Conservation (phyloP, 2,329 filamentous ascomycete genomes). For the Trichoderma endophyticum region DNA sequence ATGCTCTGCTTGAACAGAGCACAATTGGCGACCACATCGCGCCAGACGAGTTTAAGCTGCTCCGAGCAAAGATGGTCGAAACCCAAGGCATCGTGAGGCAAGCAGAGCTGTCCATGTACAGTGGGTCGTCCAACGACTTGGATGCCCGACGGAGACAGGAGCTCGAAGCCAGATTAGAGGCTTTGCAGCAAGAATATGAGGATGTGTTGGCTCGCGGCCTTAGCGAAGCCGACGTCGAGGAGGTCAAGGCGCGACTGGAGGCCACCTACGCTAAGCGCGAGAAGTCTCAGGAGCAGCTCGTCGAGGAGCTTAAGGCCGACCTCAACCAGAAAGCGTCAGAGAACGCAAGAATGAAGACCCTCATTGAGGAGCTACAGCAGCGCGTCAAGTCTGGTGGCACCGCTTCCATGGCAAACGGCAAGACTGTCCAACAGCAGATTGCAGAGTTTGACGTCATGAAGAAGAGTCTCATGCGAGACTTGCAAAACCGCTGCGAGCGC, state of each 20-base stretch:
- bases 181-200: constrained; percentile 80
- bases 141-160: constrained; percentile 68
- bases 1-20: constrained; percentile 73
- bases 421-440: constrained; percentile 95
- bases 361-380: constrained; percentile 76
- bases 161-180: constrained; percentile 70
- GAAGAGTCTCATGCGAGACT: constrained; percentile 97
- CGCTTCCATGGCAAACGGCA: constrained; percentile 69
- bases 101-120: constrained; percentile 81
- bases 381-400: constrained; percentile 61
- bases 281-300: constrained; percentile 67
- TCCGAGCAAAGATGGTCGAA: constrained; percentile 77
- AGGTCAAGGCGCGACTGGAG: constrained; percentile 76
- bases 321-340: constrained; percentile 76
- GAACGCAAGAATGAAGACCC: constrained; percentile 73
- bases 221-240: constrained; percentile 72
- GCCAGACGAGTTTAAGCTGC: constrained; percentile 73
- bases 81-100: constrained; percentile 91
- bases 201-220: constrained; percentile 77
- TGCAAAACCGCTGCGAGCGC: constrained; percentile 96
- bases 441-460: constrained; percentile 99
- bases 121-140: constrained; percentile 60
- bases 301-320: constrained; percentile 74
- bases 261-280: constrained; percentile 74
- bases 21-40: constrained; percentile 74